These are phyloP conservation scores for Begonia loranthoides DNA, from an alignment of 306 rosid genomes.

Conservation along the genomic window DNA sequence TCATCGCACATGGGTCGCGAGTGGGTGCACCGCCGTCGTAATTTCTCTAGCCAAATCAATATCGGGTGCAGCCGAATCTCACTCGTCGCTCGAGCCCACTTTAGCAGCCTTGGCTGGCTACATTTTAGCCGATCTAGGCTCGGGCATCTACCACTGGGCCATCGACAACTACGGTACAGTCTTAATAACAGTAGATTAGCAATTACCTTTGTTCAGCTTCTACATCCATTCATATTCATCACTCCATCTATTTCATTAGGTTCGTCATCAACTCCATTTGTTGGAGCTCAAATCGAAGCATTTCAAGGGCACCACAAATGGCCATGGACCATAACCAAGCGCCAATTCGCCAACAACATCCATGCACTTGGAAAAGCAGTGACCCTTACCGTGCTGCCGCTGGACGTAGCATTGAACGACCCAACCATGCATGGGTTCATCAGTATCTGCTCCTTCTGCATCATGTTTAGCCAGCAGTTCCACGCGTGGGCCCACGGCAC, in stretches of 20 bases:
- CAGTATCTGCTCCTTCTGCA: slow-evolving; percentile 48
- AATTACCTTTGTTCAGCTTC: too few species aligned
- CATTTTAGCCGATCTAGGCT: slow-evolving; percentile 65
- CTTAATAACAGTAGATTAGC: too few species aligned
- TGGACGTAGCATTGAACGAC: slow-evolving; percentile 37
- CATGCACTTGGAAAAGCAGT: slow-evolving; percentile 56
- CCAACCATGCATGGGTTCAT: slow-evolving; percentile 45
- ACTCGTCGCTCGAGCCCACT: slow-evolving; percentile 28
- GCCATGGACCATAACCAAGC: slow-evolving; percentile 82
- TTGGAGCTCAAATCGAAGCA: slow-evolving; percentile 73
- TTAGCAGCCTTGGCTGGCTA: slow-evolving; percentile 50
- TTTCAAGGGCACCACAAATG: slow-evolving; percentile 88
- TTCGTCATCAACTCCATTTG: slow-evolving; percentile 32
- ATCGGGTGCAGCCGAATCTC: slow-evolving; percentile 19
- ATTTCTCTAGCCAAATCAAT: slow-evolving; percentile 37
- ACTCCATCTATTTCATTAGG: too few species aligned
- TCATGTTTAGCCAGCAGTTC: slow-evolving; percentile 94
- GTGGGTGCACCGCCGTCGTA: slow-evolving; percentile 35
- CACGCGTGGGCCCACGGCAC: slow-evolving; percentile 95
- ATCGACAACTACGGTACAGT: slow-evolving; percentile 66
- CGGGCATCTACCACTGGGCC: slow-evolving; percentile 89
- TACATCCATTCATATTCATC: too few species aligned
- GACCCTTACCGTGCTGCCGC: slow-evolving; percentile 51
- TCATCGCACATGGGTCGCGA: slow-evolving; percentile 73
- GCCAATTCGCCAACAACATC: slow-evolving; percentile 75